Base-by-base conservation (phyloP, 495 filamentous ascomycete genomes). In the Aspergillus cristatus region DNA sequence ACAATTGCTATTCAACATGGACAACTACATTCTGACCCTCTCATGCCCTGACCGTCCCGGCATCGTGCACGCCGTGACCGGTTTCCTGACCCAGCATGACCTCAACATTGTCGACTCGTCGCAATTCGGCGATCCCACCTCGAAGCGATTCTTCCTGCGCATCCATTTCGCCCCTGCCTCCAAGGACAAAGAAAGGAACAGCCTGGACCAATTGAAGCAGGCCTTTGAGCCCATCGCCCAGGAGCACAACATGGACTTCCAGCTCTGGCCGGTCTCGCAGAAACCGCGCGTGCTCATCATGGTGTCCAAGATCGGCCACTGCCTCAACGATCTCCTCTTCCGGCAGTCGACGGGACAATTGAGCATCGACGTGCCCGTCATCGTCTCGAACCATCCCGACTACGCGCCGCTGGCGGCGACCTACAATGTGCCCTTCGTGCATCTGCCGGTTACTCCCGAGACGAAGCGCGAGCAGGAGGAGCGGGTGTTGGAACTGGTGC, bases 261-360 rank as follows among this genome's bases (percentile, higher is more conserved):
- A 76, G 40, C 69, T 86, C 50, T 63, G 73, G 42, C 68, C 75
- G 20, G 68, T 72, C 15, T 57, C 70, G 32, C 62, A 75, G 48
- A 84, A 83, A 58, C 73, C 76, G 16, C 70, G 74, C 38, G 75
- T 84, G 40, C 67, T 86, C 52, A 83, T 86, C 68, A 84, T 86
- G 79, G 81, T 85, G 43, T 82, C 77, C 38, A 86, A 86, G 63
- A 84, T 82, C 50, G 82, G 82, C 29, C 81, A 85, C 63, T 86
- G 82, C 55, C 65, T 86, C 37, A 84, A 86, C 57, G 82, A 86
- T 53, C 63, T 86, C n/a, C 71, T 86, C 11, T 86, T 81, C 74
- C 75, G 82, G 31, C 69, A 75, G 41, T 68, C 68, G 4, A 79
- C 61, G 14, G 61, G 59, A 37, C 63, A 67, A 40, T 66, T 86